Evolutionary conservation across 2,329 filamentous ascomycete genomes (phyloP).

Genomic region (Neurospora crassa): DNA sequence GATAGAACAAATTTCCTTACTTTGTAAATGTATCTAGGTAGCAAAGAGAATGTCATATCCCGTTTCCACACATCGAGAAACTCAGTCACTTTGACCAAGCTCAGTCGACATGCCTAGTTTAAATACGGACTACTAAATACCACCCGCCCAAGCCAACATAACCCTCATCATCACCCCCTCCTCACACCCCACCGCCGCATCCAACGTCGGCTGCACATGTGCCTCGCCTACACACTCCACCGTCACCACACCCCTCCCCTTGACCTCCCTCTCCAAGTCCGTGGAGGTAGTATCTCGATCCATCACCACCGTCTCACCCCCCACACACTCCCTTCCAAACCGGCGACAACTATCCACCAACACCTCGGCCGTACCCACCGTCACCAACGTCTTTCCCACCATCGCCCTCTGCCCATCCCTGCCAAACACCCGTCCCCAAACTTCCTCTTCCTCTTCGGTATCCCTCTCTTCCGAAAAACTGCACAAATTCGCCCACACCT

Average conservation of each 20-base stretch:
- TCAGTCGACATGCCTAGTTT: no score
- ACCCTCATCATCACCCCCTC: slow-evolving; percentile 8
- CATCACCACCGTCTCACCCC: slow-evolving; percentile 1
- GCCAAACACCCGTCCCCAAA: slow-evolving; percentile 8
- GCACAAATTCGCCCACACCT: slow-evolving; percentile 13
- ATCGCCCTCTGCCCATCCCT: background rate
- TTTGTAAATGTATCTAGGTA: no score
- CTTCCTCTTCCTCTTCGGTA: background rate
- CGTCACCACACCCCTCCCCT: slow-evolving; percentile 5
- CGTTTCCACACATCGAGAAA: no score
- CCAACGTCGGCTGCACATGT: slow-evolving; percentile 13
- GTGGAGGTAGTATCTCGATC: background rate
- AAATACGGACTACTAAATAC: background rate
- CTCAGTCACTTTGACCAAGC: no score
- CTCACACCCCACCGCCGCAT: slow-evolving; percentile 7
- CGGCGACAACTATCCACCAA: slow-evolving; percentile 10
- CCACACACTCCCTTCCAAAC: slow-evolving; percentile 5
- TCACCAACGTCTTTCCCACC: slow-evolving; percentile 10
- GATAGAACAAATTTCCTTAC: no score
- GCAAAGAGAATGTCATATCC: no score
- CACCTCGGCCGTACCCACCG: slow-evolving; percentile 11
- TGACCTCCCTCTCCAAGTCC: background rate
- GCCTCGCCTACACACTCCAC: slow-evolving; percentile 12
- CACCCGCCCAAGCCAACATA: slow-evolving; percentile 7
- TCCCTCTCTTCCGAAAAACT: background rate